Conservation (phyloP, 2,329 filamentous ascomycete genomes). For the Parascedosporium putredinis region DNA sequence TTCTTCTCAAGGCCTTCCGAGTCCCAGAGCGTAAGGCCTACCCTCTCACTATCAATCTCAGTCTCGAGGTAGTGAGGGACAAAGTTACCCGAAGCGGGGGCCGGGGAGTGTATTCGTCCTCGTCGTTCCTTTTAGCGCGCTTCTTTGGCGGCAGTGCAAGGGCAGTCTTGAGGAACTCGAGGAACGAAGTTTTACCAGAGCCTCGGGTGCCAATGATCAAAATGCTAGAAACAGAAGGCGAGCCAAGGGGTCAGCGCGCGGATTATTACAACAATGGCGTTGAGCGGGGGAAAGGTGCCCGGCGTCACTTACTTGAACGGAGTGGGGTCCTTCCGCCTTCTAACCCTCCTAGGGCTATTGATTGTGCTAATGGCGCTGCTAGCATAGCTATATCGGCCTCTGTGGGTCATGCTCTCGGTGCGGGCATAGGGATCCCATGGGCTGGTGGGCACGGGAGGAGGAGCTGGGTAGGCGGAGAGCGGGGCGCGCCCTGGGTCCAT, state of each 20-base stretch:
- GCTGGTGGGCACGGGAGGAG: slow-evolving; percentile 46
- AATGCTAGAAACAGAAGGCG: slow-evolving; percentile 61
- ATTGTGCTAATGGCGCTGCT: slow-evolving; percentile 83
- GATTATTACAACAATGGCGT: background rate
- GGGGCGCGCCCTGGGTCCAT: slow-evolving; percentile 39
- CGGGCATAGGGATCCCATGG: slow-evolving; percentile 68
- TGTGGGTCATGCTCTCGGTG: slow-evolving; percentile 92
- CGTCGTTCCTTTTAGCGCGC: slow-evolving; percentile 44
- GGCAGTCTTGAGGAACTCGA: slow-evolving; percentile 85
- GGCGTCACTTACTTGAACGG: slow-evolving; percentile 82
- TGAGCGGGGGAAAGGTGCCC: background rate
- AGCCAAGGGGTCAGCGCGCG: slow-evolving; percentile 2
- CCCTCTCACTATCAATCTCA: slow-evolving; percentile 82
- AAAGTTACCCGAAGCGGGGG: slow-evolving; percentile 57
- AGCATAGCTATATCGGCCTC: slow-evolving; percentile 91
- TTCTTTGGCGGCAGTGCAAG: slow-evolving; percentile 77
- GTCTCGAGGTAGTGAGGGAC: slow-evolving; percentile 86
- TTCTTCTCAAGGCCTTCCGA: slow-evolving; percentile 92
- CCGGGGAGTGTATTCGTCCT: slow-evolving; percentile 47
- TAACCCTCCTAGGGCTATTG: slow-evolving; percentile 84
- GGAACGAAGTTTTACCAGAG: slow-evolving; percentile 91
- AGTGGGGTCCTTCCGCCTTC: slow-evolving; percentile 92
- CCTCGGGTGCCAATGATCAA: slow-evolving; percentile 80
- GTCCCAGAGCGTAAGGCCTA: slow-evolving; percentile 93
- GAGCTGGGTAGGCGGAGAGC: slow-evolving; percentile 29